Conservation (phyloP, 768 basidiomycete genomes). For the Phanerochaete carnosa region DNA sequence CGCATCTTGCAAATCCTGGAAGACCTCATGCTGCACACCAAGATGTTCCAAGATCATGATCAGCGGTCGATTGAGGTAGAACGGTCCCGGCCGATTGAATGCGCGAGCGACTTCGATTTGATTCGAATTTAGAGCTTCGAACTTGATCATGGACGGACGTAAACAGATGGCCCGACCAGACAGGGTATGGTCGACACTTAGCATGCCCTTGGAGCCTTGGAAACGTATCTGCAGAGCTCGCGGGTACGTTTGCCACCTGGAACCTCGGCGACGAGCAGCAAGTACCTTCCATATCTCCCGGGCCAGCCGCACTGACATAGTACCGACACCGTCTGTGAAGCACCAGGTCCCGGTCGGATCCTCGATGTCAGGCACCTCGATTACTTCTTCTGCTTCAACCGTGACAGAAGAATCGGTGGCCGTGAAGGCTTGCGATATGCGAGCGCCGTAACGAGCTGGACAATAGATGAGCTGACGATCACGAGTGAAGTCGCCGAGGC, state of each 20-base stretch:
- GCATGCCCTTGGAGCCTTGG: conserved; percentile 63
- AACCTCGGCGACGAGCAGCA: conserved; percentile 35
- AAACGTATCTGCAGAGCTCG: conserved; percentile 60
- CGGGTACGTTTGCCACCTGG: conserved; percentile 34
- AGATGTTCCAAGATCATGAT: conserved; percentile 64
- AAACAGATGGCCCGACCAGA: conserved; percentile 47
- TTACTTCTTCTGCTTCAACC: conserved; percentile 35
- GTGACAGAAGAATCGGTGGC: conserved; percentile 62
- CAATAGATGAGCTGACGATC: conserved; percentile 50
- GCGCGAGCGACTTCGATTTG: conserved; percentile 60
- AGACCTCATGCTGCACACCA: conserved; percentile 52
- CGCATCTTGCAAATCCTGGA: conserved; percentile 48
- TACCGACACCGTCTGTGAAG: conserved; percentile 75
- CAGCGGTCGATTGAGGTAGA: conserved; percentile 58
- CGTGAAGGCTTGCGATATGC: conserved; percentile 73
- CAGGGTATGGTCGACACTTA: conserved; percentile 55
- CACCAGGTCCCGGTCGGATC: conserved; percentile 30
- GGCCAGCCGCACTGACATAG: conserved; percentile 54
- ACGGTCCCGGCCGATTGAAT: conserved; percentile 57
- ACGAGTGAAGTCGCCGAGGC: conserved; percentile 51
- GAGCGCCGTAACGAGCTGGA: conserved; percentile 68
- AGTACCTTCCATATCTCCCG: conserved; percentile 41
- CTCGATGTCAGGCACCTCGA: conserved; percentile 45
- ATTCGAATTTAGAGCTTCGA: conserved; percentile 44
- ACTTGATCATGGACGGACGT: conserved; percentile 68